These are phyloP conservation scores for Colletotrichum zoysiae DNA, from an alignment of 2,329 filamentous ascomycete genomes.

Conservation along the genomic window DNA sequence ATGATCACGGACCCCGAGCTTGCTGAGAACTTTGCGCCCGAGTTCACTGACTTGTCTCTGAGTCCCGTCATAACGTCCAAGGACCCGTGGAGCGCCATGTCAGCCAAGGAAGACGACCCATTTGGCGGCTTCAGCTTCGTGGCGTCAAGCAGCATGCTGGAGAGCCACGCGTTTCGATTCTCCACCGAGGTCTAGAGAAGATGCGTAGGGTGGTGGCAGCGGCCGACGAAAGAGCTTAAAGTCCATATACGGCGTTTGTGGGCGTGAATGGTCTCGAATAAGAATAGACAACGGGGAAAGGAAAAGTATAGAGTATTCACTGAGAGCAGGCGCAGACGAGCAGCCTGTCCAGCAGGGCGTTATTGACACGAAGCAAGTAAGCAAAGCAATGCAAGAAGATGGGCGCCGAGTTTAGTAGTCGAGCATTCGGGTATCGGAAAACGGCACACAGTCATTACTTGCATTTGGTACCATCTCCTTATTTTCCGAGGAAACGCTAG, in stretches of 20 bases:
- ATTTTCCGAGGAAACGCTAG: background rate
- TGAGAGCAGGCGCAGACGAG: background rate
- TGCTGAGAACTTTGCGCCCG: slow-evolving; percentile 94
- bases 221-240: background rate
- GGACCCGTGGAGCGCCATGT: slow-evolving; percentile 56
- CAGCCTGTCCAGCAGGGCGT: slow-evolving; percentile 2
- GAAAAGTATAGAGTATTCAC: slow-evolving; percentile 22
- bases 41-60: slow-evolving; percentile 89
- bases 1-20: slow-evolving; percentile 95
- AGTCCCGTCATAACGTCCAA: slow-evolving; percentile 73
- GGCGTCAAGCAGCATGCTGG: slow-evolving; percentile 68
- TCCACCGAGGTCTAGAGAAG: slow-evolving; percentile 37
- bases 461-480: background rate
- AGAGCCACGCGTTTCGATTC: slow-evolving; percentile 58
- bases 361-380: slow-evolving; percentile 12
- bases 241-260: background rate
- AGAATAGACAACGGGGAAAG: background rate
- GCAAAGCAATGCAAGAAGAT: background rate
- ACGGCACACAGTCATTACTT: background rate
- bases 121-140: slow-evolving; percentile 76
- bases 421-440: background rate
- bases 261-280: background rate
- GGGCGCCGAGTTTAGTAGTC: background rate
- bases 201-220: background rate
- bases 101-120: slow-evolving; percentile 57